These are phyloP conservation scores for Debaryomyces maramus DNA, from an alignment of 805 yeast species.

Conservation along the genomic window DNA sequence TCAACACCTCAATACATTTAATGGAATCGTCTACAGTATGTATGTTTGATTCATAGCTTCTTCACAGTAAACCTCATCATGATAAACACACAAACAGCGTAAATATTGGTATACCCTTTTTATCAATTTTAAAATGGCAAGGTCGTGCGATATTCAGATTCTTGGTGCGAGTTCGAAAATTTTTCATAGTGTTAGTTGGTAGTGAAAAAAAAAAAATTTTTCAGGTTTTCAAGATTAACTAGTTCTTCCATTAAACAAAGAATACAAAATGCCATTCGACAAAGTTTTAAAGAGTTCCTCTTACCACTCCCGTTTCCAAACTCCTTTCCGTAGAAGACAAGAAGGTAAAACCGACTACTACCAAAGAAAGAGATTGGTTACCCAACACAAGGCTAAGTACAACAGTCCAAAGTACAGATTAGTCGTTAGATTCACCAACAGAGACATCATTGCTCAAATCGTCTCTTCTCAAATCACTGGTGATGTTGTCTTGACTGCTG, in stretches of 20 bases:
- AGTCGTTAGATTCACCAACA: constrained; percentile 99
- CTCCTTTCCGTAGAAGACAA: constrained; percentile 99
- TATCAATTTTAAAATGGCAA: background rate
- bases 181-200: background rate
- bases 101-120: background rate
- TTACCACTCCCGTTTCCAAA: constrained; percentile 99
- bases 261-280: constrained; percentile 70
- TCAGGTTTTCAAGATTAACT: background rate
- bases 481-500: constrained; percentile 93
- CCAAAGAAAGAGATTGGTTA: constrained; percentile 99
- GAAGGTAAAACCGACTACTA: constrained; percentile 99
- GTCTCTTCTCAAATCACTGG: constrained; percentile 96
- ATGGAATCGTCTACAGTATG: no score
- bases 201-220: constrained; percentile 1
- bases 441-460: constrained; percentile 97
- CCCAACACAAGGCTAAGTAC: constrained; percentile 99
- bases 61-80: background rate
- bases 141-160: background rate
- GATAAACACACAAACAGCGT: background rate
- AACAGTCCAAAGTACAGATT: constrained; percentile 99
- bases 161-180: background rate
- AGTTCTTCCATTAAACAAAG: background rate
- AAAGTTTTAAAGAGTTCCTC: constrained; percentile 78
- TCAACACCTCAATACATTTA: no score
- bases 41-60: no score